Percentiles rank a stretch among this genome's conserved stretches.
These are phyloP conservation scores for Cicer chorassanicum DNA, from an alignment of 306 rosid genomes.

Conservation along the genomic window DNA sequence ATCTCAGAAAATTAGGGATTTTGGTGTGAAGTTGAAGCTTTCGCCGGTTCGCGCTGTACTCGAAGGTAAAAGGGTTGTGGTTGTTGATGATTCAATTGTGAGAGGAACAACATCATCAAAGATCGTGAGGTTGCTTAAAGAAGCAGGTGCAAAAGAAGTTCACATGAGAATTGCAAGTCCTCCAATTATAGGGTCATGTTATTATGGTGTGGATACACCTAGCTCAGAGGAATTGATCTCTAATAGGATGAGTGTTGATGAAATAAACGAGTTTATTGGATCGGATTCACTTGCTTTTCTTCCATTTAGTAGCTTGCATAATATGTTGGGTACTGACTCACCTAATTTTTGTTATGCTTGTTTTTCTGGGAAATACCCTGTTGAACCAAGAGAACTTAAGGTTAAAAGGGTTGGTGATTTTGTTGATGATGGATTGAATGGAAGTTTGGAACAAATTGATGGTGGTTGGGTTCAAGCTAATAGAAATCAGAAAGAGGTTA, in stretches of 20 bases:
- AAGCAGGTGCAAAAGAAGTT: conserved; percentile 95
- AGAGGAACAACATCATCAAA: conserved; percentile 95
- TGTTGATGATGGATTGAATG: conserved; percentile 86
- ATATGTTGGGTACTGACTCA: conserved; percentile 56
- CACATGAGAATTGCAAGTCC: conserved; percentile 99
- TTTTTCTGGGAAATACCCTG: conserved; percentile 91
- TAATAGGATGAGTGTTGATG: conserved; percentile 84
- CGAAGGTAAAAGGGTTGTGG: conserved; percentile 94
- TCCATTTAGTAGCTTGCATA: conserved; percentile 70
- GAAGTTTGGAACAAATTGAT: conserved; percentile 79
- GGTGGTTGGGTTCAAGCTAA: conserved; percentile 88
- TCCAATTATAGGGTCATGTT: conserved; percentile 87
- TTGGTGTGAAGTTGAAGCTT: conserved; percentile 85
- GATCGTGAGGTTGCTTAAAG: conserved; percentile 86
- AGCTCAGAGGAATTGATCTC: conserved; percentile 93
- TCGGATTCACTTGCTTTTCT: conserved; percentile 93
- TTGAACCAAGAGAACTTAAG: conserved; percentile 82
- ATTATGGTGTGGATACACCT: conserved; percentile 96
- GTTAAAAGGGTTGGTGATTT: conserved; percentile 93
- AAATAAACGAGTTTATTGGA: conserved; percentile 82
- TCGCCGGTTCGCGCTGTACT: conserved; percentile 83
- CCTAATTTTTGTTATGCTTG: conserved; percentile 86
- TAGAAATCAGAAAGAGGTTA: conserved; percentile 45
- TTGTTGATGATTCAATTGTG: conserved; percentile 95
- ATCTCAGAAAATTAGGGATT: conserved; percentile 90